Base-by-base conservation (phyloP, 1,284 basidiomycete species). In the Mycena citricolor region DNA sequence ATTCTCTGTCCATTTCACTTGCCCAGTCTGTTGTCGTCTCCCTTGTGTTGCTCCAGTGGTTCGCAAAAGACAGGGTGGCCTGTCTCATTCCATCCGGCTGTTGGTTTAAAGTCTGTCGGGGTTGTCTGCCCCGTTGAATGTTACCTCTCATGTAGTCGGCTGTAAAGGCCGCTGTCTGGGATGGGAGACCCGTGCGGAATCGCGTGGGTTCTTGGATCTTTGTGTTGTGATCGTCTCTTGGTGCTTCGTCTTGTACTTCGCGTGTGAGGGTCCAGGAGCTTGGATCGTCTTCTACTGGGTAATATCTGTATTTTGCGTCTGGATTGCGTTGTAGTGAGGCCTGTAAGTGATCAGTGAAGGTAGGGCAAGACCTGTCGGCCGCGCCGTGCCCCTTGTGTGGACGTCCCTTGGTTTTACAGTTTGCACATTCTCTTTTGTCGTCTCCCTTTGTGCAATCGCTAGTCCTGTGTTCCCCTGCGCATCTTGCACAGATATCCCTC, bases 271-370 rank as follows among this genome's bases (percentile, higher is more conserved):
- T 13, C 42, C 39, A 45, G 5, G 46, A 41, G 32, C 33, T 20
- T 5, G 13, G 13, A 23, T 48, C 40, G 3, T 37, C 13, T 2
- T 37, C 32, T 10, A 30, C 40, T 14, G 46, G 49, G 46, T 43
- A 55, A 23, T 39, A 54, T 1, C 32, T 39, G 38, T 55, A 55
- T 8, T 42, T 45, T 0, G 41, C 25, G 11, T 46, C 52, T 1
- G 42, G 41, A 17, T 41, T 33, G 7, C 49, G 25, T 8, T 37
- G 35, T 2, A 38, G 31, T 13, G 36, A 19, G 3, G 41, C 28
- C 7, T 39, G 39, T 2, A 43, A 14, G 11, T 23, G 24, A 4
- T 31, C 35, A 0, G 16, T 17, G 23, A 49, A 49, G 2, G 21
- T 11, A 0, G 50, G 47, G 25, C 53, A 55, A 13, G 14, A 12